A percentile compares a stretch with the other conserved stretches of the same genome.
Evolutionary conservation across 805 yeast species (phyloP).

Genomic region (Saccharomyces cerevisiae): DNA sequence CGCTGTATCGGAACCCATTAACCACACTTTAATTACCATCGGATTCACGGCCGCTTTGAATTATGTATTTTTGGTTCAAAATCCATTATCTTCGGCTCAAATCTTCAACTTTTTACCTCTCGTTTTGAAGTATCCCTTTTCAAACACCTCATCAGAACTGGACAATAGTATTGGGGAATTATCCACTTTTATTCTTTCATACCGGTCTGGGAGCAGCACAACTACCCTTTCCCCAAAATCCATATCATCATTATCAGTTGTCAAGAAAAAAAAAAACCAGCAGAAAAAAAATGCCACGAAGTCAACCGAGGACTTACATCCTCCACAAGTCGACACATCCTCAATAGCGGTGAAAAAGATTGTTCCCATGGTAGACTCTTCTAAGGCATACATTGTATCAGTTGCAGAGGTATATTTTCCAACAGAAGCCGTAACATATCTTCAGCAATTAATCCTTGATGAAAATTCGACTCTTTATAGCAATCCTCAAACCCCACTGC

Average conservation of each 20-base stretch:
- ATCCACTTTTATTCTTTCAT: conserved; percentile 17
- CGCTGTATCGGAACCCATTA: conserved; percentile 32
- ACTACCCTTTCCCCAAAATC: not conserved
- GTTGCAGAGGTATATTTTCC: conserved; percentile 84
- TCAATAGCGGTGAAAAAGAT: conserved; percentile 44
- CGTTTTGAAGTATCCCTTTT: conserved; percentile 58
- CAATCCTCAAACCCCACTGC: conserved; percentile 38
- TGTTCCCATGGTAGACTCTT: conserved; percentile 62
- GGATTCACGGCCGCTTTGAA: conserved; percentile 66
- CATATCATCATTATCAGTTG: not conserved
- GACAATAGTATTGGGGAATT: not conserved
- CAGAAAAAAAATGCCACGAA: not conserved
- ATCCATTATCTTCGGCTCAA: conserved; percentile 80
- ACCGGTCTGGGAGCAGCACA: not conserved
- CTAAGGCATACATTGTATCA: conserved; percentile 60
- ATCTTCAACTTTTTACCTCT: conserved; percentile 63
- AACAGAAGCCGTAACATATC: conserved; percentile 36
- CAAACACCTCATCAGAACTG: conserved; percentile 9
- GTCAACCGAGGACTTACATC: not conserved
- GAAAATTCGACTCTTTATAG: conserved; percentile 51
- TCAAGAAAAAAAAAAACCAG: not conserved
- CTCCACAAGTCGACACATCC: not conserved
- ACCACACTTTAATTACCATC: conserved; percentile 23
- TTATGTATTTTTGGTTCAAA: conserved; percentile 76
- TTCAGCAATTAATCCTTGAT: conserved; percentile 44